Evolutionary conservation across 345 rosid genomes (phyloP).

Genomic region (Salix purpurea): DNA sequence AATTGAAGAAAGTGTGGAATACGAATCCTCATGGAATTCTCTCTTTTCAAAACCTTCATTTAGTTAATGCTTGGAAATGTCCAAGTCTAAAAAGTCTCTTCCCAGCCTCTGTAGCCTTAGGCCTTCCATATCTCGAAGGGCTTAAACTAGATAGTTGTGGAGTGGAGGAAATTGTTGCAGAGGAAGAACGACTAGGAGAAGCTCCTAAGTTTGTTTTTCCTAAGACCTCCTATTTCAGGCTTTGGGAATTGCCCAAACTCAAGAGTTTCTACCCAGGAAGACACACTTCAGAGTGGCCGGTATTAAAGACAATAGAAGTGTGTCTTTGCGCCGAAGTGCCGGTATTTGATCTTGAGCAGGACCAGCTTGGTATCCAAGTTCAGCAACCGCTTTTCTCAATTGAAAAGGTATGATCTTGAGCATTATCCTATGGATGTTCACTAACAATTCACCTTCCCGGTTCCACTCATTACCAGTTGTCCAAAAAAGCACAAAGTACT

Average conservation of each 20-base stretch:
- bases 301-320: background rate
- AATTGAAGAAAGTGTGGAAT: constrained; percentile 7
- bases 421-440: too few relatives aligned
- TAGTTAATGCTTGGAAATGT: background rate
- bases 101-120: constrained; percentile 6
- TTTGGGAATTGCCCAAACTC: background rate
- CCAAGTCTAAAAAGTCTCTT: constrained; percentile 9
- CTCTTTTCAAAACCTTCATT: background rate
- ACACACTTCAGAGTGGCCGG: constrained; percentile 16
- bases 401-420: background rate
- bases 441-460: too few relatives aligned
- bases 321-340: background rate
- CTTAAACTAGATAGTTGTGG: constrained; percentile 1
- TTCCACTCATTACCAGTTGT: too few relatives aligned
- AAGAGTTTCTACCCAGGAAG: constrained; percentile 6
- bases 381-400: background rate
- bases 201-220: constrained; percentile 12
- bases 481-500: too few relatives aligned
- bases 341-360: background rate
- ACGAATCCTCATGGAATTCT: constrained; percentile 3
- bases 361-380: background rate
- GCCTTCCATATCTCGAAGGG: constrained; percentile 8
- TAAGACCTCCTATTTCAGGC: background rate
- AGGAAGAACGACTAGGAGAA: constrained; percentile 1
- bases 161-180: constrained; percentile 12